Base-by-base conservation (phyloP, 768 basidiomycete genomes). In the Phlegmacium glaucopus region DNA sequence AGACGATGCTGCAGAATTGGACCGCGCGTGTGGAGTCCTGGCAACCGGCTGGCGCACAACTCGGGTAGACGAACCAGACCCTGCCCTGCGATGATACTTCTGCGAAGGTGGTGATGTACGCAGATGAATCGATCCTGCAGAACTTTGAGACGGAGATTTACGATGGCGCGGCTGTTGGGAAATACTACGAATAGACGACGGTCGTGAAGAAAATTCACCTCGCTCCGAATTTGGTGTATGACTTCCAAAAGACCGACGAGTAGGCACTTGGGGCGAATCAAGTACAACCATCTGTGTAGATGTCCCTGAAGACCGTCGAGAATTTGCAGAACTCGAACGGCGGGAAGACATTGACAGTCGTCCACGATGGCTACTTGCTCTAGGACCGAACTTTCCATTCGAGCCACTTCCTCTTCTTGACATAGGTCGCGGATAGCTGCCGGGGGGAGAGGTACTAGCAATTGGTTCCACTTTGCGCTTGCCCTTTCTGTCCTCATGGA, bases 261-360 rank as follows among this genome's bases (percentile, higher is more conserved):
- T 78, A 4, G 82, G 77, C 11, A 82, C 68, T 58, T 80, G 75
- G 4, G 80, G 78, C 8, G 81, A 82, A 47, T 84, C 87, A 30
- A 87, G 58, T n/a, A 77, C 54, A 9, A 76, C 50, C 63, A 78
- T 67, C 48, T 79, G 77, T 17, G 72, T 68, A 11, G 76, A 76
- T 17, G 76, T 64, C 15, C 71, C 71, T n/a, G 76, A 78, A 1
- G 77, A 79, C 34, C 92, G 73, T 29, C 87, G 74, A 6, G 94
- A 96, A 60, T 93, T 94, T 53, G 94, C 87, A 48, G 90, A 93
- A 61, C 90, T 94, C 11, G 92, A 94, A 22, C 94, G 82, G 39
- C 88, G 79, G 17, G 93, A 94, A 0, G 88, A 89, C 36, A 83
- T 68, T 0, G 87, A 87, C 0, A 82, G 82, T 12, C 90, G 78